Base-by-base conservation (phyloP, 805 yeast species). In the Saccharomycopsis sp. region DNA sequence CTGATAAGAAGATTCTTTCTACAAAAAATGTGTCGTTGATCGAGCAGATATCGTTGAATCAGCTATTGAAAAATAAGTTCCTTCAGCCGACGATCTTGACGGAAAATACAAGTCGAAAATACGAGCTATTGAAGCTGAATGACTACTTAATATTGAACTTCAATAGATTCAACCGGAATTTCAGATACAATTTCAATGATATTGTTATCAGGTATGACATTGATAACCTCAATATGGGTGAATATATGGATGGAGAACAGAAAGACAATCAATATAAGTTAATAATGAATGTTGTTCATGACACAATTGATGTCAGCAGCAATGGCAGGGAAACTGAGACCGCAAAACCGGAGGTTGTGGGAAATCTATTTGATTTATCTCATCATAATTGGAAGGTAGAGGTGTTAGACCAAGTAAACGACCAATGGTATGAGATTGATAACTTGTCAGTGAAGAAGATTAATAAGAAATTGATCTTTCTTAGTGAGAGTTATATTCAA, bases 401-500 rank as follows among this genome's bases (percentile, higher is more conserved):
- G 65, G 61, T 78, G 25, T 66, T 71, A 5, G 79, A 80, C 58
- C 64, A 69, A 12, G 65, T 70, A 2, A 65, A 73, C 15, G 70
- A 73, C 3, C 69, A 72, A 23, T 89, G 96, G 94, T 62, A 77
- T 2, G 83, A 81, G 61, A 75, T 88, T 14, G 75, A 79, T 54
- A 84, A 86, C 65, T 70, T 82, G 54, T 66, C 70, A 12, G 76
- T 81, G 1, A 74, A 70, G 41, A 67, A 68, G 14, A 76, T 79
- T 22, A 84, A 83, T 44, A 74, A 74, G 55, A 90, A 85, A 61
- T 72, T 86, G 47, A 64, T 89, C 57, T 84, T 86, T 65, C 68
- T 87, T 34, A 75, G 78, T 47, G 88, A 86, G 64, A 78, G 82
- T 38, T 83, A 80, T 68, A 70, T 89, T 24, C 93, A 87, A 68